A percentile compares a stretch with the other conserved stretches of the same genome.
These are phyloP conservation scores for Mortierella antarctica DNA, from an alignment of 192 early-diverging fungal genomes.

Conservation along the genomic window DNA sequence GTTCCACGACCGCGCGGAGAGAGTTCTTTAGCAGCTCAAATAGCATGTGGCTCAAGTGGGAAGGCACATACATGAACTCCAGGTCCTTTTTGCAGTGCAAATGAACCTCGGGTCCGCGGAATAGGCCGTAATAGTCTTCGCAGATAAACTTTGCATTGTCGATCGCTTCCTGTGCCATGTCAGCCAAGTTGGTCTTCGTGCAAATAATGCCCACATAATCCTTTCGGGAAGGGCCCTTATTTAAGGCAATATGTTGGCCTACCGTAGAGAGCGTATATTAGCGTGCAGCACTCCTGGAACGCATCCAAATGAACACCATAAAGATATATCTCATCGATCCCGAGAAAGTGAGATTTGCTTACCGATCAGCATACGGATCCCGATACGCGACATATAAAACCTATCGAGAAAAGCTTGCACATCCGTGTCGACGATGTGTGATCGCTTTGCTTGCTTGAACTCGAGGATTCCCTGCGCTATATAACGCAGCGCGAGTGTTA, in stretches of 20 bases:
- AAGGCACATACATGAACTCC: conserved; percentile 96
- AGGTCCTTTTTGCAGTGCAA: conserved; percentile 79
- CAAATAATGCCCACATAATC: conserved; percentile 96
- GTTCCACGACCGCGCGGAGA: conserved; percentile 93
- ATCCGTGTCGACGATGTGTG: conserved; percentile 70
- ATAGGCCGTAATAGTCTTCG: conserved; percentile 90
- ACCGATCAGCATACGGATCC: conserved; percentile 98
- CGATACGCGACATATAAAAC: conserved; percentile 98
- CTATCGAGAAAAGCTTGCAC: conserved; percentile 93
- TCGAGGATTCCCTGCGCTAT: conserved; percentile 93
- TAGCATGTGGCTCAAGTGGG: conserved; percentile 96
- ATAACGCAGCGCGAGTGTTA: not conserved
- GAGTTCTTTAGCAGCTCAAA: conserved; percentile 99
- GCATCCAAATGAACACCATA: not conserved
- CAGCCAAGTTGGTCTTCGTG: conserved; percentile 83
- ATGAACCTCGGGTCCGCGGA: conserved; percentile 82
- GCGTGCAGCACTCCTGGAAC: not conserved
- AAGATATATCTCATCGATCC: not conserved
- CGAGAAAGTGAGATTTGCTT: conserved; percentile 52
- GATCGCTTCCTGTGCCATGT: conserved; percentile 89
- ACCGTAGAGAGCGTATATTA: not conserved
- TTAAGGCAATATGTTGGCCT: conserved; percentile 82
- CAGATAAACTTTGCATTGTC: conserved; percentile 92
- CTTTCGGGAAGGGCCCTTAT: conserved; percentile 67
- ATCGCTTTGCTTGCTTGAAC: conserved; percentile 75